phyloP scores from a whole-genome alignment of 257 asterid genomes.

The Gardenia jasminoides region DNA sequence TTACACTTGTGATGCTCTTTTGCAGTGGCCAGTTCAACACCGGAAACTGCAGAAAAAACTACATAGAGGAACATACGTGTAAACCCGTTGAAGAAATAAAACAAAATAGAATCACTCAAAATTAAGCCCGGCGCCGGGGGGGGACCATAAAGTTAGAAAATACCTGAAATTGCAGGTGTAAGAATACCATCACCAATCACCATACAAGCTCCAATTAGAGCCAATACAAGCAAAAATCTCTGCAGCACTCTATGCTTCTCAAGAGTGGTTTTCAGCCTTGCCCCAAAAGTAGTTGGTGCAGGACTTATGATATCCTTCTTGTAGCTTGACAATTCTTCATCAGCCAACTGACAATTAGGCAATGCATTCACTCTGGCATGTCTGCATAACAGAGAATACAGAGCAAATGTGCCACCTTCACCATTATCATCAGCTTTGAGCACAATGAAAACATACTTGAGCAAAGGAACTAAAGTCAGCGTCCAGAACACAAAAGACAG shows the following conservation, averaged over 20 bases:
- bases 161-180: constrained; percentile 86
- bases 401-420: constrained; percentile 94
- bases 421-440: constrained; percentile 94
- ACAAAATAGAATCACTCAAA: neutral
- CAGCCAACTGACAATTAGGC: constrained; percentile 77
- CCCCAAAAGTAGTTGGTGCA: constrained; percentile 56
- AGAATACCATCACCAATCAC: constrained; percentile 93
- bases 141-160: neutral
- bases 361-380: constrained; percentile 75
- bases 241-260: constrained; percentile 77
- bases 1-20: constrained; percentile 89
- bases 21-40: constrained; percentile 74
- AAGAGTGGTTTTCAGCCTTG: constrained; percentile 59
- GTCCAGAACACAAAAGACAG: constrained; percentile 87
- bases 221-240: constrained; percentile 64
- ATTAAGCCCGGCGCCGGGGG: neutral
- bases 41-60: constrained; percentile 95
- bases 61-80: constrained; percentile 32
- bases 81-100: constrained; percentile 7
- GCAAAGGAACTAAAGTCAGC: constrained; percentile 68
- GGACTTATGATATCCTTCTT: constrained; percentile 59
- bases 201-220: constrained; percentile 96
- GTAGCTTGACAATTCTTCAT: constrained; percentile 70
- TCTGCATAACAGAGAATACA: constrained; percentile 77
- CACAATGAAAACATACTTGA: constrained; percentile 83